Base-by-base conservation (phyloP, 1,139 yeast species). In the Hanseniaspora gamundiae region DNA sequence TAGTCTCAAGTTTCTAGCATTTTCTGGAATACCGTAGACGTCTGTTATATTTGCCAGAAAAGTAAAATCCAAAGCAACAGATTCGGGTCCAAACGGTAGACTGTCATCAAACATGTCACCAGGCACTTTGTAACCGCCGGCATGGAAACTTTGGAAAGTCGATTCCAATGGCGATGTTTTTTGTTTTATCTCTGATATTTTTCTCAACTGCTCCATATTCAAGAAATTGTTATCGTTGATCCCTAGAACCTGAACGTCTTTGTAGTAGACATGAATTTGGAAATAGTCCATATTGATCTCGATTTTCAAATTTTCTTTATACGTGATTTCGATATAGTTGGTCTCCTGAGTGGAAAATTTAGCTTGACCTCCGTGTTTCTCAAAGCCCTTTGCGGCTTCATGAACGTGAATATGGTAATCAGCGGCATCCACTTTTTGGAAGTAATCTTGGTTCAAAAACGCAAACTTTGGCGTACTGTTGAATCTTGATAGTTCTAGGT, bases 21-120 rank as follows among this genome's bases (percentile, higher is more conserved):
- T 98, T 60, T 91, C 98, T 0, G 98, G 97, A 42, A 91, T 81
- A 20, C 99, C 99, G 58, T 76, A 91, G 0, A 86, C 81, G 53
- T 81, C 71, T 10, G 67, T 60, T 53, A 70, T 80, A 0, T 76
- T 78, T 4, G 63, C 59, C 29, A 21, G 22, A 53, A 91, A 80
- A 0, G 76, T 64, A 47, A 87, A 71, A 59, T 91, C 99, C 38
- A 84, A 50, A 0, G 81, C 95, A 33, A 91, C 70, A 0, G 96
- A 76, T 61, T 91, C 97, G 0, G 98, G 97, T 0, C 99, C 98
- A 40, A 84, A 67, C 8, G 86, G 84, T 26, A 40, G 38, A 8
- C 28, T 86, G 43, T 67, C 65, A 53, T 81, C 82, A 30, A 40
- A 41, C 5, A 30, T 86, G 43, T 67, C 65, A 53, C 81, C 82